These are phyloP conservation scores for Capsicum pubescens DNA, from an alignment of 257 asterid species.

Conservation along the genomic window DNA sequence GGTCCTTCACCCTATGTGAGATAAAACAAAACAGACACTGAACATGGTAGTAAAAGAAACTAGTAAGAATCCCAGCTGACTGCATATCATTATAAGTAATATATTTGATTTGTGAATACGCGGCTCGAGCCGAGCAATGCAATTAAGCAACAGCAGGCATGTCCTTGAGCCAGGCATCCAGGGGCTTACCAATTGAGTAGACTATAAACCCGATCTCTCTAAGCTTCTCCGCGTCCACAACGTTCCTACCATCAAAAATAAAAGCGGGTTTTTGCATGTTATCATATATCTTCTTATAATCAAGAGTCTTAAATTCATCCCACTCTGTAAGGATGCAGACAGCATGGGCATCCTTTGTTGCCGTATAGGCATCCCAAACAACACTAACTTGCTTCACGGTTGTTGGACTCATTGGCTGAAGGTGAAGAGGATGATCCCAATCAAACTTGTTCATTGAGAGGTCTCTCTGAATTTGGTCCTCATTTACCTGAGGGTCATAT, in stretches of 20 bases:
- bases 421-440: slow-evolving; percentile 79
- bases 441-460: slow-evolving; percentile 72
- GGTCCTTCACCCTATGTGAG: slow-evolving; percentile 19
- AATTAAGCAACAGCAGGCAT: slow-evolving; percentile 71
- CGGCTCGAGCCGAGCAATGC: not conserved
- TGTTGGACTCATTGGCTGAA: slow-evolving; percentile 80
- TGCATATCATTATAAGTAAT: slow-evolving; percentile 23
- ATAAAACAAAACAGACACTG: slow-evolving; percentile 19
- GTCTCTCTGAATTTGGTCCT: slow-evolving; percentile 72
- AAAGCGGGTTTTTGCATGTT: slow-evolving; percentile 82
- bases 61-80: slow-evolving; percentile 23
- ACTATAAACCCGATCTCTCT: slow-evolving; percentile 73
- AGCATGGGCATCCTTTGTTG: slow-evolving; percentile 72
- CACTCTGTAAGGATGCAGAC: slow-evolving; percentile 75
- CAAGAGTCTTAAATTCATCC: slow-evolving; percentile 76
- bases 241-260: slow-evolving; percentile 65
- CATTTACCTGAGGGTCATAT: slow-evolving; percentile 72
- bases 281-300: slow-evolving; percentile 64
- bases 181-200: slow-evolving; percentile 74
- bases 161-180: slow-evolving; percentile 80
- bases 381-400: slow-evolving; percentile 55
- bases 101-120: slow-evolving; percentile 7
- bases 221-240: slow-evolving; percentile 57
- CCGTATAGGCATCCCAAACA: slow-evolving; percentile 68
- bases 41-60: not conserved